Base-by-base conservation (phyloP, 345 rosid species). In the Brassica rapa region DNA sequence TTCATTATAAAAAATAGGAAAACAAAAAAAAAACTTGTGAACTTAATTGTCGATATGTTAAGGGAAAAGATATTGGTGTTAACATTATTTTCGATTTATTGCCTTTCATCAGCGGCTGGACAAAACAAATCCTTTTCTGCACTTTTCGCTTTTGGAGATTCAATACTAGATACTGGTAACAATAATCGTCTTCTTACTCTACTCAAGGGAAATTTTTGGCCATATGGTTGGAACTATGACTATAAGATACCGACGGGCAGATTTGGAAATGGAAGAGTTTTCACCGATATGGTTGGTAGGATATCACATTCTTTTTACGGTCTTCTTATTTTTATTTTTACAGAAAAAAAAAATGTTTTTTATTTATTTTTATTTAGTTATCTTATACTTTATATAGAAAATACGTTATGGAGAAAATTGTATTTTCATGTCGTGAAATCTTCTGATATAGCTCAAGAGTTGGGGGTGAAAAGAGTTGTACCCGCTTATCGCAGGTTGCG, bases 111-210 rank as follows among this genome's bases (percentile, higher is more conserved):
- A 32, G 67, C 16, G 21, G 51, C 79, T 39, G 66, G 56, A 51
- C 21, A 37, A 0, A 51, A 49, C 62, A 66, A 71, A 69, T 39
- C 76, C 14, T 33, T 89, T 51, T 86, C 91, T 0, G 92, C 88
- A 0, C 1, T 86, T 30, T 73, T 88, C 33, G 82, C 72, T 8
- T 88, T 89, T 33, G 94, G 97, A 6, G 94, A 91, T 72, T 91
- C 97, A 27, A 81, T 88, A 1, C 71, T 87, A 3, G 94, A 88
- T 80, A 71, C 94, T 0, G 91, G 97, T n/a, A 91, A 91, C 83
- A 89, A 91, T 83, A 88, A 89, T 72, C 1, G 66, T 8, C 67
- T 86, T 19, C 1, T 4, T 5, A 88, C 92, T 6, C n/a, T 80
- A 2, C 41, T 79, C n/a, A 88, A 78, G 83, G 82, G 86, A 74